A percentile compares a stretch with the other conserved stretches of the same genome.
Evolutionary conservation across 1,139 yeast genomes (phyloP).

Genomic region (Kodamaea sp.): DNA sequence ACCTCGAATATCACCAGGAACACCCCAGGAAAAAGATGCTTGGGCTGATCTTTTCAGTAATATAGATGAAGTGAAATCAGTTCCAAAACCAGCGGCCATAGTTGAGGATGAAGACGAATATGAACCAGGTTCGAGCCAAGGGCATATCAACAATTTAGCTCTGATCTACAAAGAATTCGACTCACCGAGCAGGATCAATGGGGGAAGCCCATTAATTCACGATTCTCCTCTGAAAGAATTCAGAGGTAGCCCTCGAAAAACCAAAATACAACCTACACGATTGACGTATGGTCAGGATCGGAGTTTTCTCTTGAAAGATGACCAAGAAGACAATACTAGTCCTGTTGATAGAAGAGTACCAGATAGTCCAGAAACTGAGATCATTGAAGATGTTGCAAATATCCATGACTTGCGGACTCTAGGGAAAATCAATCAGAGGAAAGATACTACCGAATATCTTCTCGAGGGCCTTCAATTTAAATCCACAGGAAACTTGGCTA

Average conservation of each 20-base stretch:
- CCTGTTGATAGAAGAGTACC: slow-evolving; percentile 3
- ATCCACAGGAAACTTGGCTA: slow-evolving; percentile 3
- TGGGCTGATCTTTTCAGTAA: slow-evolving; percentile 25
- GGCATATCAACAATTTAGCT: background rate
- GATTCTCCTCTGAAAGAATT: background rate
- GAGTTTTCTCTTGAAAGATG: slow-evolving; percentile 21
- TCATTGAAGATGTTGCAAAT: slow-evolving; percentile 11
- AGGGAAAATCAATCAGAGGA: slow-evolving; percentile 11
- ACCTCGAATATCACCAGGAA: slow-evolving; percentile 5
- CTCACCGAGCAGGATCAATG: background rate
- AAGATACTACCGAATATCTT: slow-evolving; percentile 18
- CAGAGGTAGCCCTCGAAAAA: background rate
- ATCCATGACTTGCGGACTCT: slow-evolving; percentile 23
- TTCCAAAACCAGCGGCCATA: background rate
- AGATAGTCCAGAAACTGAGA: slow-evolving; percentile 5
- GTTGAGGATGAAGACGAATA: background rate
- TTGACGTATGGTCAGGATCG: slow-evolving; percentile 23
- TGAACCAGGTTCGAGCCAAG: background rate
- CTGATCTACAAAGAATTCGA: background rate
- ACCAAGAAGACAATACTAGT: background rate
- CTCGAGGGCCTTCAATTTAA: slow-evolving; percentile 21
- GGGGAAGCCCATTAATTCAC: too few relatives aligned
- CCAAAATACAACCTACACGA: background rate
- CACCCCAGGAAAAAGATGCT: slow-evolving; percentile 17
- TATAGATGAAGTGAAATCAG: slow-evolving; percentile 10